Percentiles rank a stretch among this genome's conserved stretches.
Evolutionary conservation across 2,329 filamentous ascomycete species (phyloP).

Genomic region (Phialocephala sp.): DNA sequence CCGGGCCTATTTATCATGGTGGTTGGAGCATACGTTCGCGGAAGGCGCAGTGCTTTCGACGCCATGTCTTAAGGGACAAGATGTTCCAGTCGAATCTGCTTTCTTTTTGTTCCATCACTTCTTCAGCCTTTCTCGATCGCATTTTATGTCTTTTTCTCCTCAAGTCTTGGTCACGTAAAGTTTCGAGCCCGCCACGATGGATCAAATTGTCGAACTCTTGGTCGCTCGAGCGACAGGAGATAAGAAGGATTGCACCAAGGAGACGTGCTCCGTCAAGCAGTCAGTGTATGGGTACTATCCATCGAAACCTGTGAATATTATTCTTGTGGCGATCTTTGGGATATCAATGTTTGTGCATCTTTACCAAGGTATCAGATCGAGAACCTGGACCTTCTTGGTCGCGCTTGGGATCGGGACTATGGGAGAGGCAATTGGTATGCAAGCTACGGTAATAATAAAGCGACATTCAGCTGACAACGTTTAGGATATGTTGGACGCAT

Average conservation of each 20-base stretch:
- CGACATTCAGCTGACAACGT: neutral
- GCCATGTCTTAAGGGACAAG: conserved; percentile 9
- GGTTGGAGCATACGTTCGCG: neutral
- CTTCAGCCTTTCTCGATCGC: neutral
- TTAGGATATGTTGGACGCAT: conserved; percentile 16
- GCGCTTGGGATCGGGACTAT: conserved; percentile 7
- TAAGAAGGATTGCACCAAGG: conserved; percentile 2
- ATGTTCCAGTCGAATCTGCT: neutral
- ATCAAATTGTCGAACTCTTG: neutral
- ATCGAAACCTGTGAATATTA: neutral
- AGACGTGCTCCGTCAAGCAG: conserved; percentile 5
- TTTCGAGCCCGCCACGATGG: neutral
- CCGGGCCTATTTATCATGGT: too few relatives aligned
- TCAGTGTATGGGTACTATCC: conserved; percentile 17
- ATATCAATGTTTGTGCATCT: conserved; percentile 7
- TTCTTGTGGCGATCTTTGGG: conserved; percentile 5
- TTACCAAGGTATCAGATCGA: conserved; percentile 10
- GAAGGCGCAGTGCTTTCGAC: conserved; percentile 1
- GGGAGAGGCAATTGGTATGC: conserved; percentile 12
- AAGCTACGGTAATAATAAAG: neutral
- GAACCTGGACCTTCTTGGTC: conserved; percentile 13
- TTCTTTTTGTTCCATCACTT: neutral
- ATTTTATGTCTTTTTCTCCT: neutral
- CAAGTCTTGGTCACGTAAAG: neutral
- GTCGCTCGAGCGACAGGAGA: neutral